Evolutionary conservation across 108 stramenopile genomes (phyloP).

Genomic region (Cylindrotheca fusiformis): DNA sequence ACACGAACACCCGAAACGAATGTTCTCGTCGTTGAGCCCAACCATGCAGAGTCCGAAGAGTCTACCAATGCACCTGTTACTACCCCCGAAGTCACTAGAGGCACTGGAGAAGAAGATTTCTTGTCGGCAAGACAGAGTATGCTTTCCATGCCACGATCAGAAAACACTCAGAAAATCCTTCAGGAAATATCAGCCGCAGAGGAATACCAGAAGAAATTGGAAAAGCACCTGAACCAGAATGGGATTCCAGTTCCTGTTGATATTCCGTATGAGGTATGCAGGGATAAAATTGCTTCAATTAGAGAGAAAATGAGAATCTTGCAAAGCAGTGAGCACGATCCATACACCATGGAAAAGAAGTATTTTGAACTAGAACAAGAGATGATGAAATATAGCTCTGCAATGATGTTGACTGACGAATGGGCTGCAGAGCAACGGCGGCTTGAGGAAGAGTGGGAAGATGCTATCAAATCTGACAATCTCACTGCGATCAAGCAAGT

Average conservation of each 20-base stretch:
- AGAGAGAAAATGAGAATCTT: conserved; percentile 26
- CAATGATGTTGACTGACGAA: conserved; percentile 38
- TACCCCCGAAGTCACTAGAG: too few species aligned
- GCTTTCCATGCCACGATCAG: too few species aligned
- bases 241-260: conserved; percentile 32
- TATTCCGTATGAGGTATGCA: conserved; percentile 42
- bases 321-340: conserved; percentile 9
- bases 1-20: too few species aligned
- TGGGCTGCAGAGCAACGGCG: conserved; percentile 26
- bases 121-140: too few species aligned
- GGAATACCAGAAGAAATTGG: conserved; percentile 19
- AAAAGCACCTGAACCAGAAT: conserved; percentile 22
- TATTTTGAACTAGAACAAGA: conserved; percentile 38
- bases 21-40: too few species aligned
- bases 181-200: too few species aligned
- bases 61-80: too few species aligned
- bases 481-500: conserved; percentile 23
- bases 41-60: too few species aligned
- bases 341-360: conserved; percentile 25
- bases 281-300: conserved; percentile 31
- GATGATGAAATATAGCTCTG: conserved; percentile 31
- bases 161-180: too few species aligned
- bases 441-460: conserved; percentile 36
- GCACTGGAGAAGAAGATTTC: too few species aligned
- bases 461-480: conserved; percentile 23